phyloP scores from a whole-genome alignment of 768 basidiomycete species.

The Termitomyces sp. region DNA sequence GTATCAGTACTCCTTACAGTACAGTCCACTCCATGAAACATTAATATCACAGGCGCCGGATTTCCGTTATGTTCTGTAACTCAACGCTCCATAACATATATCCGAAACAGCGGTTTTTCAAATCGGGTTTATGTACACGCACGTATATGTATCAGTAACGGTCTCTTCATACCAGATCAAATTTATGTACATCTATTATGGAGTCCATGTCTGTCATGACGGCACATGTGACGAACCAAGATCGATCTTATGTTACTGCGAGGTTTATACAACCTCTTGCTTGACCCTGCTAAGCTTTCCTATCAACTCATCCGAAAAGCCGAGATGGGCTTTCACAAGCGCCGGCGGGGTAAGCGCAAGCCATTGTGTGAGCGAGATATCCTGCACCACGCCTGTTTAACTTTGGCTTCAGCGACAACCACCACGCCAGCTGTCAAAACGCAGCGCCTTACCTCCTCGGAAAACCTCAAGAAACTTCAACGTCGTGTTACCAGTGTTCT shows the following conservation, averaged over 20 bases:
- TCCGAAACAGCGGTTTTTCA: too few species aligned
- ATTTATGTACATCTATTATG: too few species aligned
- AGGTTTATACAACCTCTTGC: conserved; percentile 32
- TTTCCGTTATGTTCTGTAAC: conserved; percentile 47
- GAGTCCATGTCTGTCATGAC: too few species aligned
- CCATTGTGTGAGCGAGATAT: conserved; percentile 57
- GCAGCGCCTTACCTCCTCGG: conserved; percentile 34
- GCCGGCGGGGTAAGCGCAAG: conserved; percentile 54
- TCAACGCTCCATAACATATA: too few species aligned
- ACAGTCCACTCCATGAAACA: neutral
- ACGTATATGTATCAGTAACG: too few species aligned
- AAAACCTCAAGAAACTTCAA: conserved; percentile 61
- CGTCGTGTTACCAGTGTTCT: conserved; percentile 59
- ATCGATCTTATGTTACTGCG: neutral
- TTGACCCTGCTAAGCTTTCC: conserved; percentile 47
- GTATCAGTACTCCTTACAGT: neutral
- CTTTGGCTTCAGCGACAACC: neutral
- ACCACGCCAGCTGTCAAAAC: neutral
- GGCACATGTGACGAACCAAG: too few species aligned
- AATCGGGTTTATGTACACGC: too few species aligned
- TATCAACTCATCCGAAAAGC: conserved; percentile 46
- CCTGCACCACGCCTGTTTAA: conserved; percentile 39
- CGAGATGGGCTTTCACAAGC: conserved; percentile 59
- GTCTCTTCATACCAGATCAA: too few species aligned
- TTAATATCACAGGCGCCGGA: conserved; percentile 46